phyloP scores from a whole-genome alignment of 306 rosid genomes.

The Castanea mollissima region DNA sequence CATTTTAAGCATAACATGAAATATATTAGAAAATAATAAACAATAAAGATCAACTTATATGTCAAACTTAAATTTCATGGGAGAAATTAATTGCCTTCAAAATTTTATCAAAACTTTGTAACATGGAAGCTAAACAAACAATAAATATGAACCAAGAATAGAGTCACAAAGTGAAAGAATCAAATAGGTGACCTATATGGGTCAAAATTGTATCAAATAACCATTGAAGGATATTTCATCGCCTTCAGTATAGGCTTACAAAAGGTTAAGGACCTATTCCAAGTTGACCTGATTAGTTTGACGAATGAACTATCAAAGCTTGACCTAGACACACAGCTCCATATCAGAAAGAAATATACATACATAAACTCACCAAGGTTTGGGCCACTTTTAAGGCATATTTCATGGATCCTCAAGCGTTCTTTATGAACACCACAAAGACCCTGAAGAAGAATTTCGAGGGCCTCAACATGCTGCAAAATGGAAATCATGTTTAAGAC shows the following conservation, averaged over 20 bases:
- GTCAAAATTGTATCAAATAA: not conserved
- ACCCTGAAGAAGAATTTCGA: slow-evolving; percentile 96
- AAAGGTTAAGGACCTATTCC: not conserved
- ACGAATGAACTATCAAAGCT: not conserved
- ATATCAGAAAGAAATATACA: not conserved
- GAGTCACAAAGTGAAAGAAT: slow-evolving; percentile 6
- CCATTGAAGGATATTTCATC: slow-evolving; percentile 1
- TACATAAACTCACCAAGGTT: slow-evolving; percentile 52
- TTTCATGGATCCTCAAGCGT: slow-evolving; percentile 77
- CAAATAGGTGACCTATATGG: slow-evolving; percentile 7
- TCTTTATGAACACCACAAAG: slow-evolving; percentile 89
- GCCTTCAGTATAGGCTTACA: not conserved
- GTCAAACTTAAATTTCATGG: not conserved
- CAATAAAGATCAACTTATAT: not conserved
- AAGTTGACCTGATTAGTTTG: not conserved
- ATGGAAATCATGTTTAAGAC: slow-evolving; percentile 22
- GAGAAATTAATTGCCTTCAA: too few species aligned
- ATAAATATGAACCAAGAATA: not conserved
- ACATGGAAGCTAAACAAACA: not conserved
- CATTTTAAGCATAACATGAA: not conserved
- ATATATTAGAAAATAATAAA: not conserved
- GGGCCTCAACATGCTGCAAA: slow-evolving; percentile 93
- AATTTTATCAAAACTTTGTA: not conserved
- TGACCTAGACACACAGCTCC: not conserved
- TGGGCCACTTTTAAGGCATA: slow-evolving; percentile 85